phyloP scores from a whole-genome alignment of 768 basidiomycete genomes.

The Epithele typhae region DNA sequence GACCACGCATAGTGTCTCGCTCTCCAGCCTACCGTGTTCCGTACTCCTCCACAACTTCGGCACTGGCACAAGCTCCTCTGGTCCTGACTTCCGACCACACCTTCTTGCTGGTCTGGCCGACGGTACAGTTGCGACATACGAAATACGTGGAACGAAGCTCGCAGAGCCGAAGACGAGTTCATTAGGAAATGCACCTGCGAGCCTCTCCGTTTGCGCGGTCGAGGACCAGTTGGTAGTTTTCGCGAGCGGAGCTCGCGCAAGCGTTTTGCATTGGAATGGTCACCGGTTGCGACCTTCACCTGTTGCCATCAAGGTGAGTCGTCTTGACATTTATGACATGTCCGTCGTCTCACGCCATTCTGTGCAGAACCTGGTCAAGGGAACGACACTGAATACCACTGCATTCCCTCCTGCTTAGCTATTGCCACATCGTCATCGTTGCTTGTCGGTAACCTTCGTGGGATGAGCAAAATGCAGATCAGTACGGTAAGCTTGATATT shows the following conservation, averaged over 20 bases:
- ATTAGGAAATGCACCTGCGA: slow-evolving; percentile 65
- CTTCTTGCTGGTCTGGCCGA: slow-evolving; percentile 74
- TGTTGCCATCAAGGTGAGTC: slow-evolving; percentile 60
- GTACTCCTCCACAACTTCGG: slow-evolving; percentile 60
- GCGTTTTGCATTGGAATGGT: slow-evolving; percentile 64
- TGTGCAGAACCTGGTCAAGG: slow-evolving; percentile 42
- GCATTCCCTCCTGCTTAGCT: slow-evolving; percentile 52
- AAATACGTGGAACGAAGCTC: slow-evolving; percentile 29
- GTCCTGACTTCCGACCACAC: slow-evolving; percentile 41
- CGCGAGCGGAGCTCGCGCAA: slow-evolving; percentile 67
- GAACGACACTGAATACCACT: slow-evolving; percentile 48
- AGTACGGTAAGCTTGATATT: slow-evolving; percentile 49
- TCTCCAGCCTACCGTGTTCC: slow-evolving; percentile 44
- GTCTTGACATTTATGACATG: no score
- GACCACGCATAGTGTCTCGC: slow-evolving; percentile 31
- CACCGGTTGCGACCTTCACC: slow-evolving; percentile 64
- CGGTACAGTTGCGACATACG: slow-evolving; percentile 63
- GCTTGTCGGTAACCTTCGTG: slow-evolving; percentile 57
- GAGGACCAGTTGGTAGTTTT: slow-evolving; percentile 56
- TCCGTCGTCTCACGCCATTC: no score
- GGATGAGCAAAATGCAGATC: slow-evolving; percentile 60
- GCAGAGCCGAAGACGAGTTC: slow-evolving; percentile 54
- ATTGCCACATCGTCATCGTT: slow-evolving; percentile 52
- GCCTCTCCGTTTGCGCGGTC: slow-evolving; percentile 49
- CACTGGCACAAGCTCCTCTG: slow-evolving; percentile 28